phyloP scores from a whole-genome alignment of 2,329 filamentous ascomycete genomes.

The Neurospora sp. region DNA sequence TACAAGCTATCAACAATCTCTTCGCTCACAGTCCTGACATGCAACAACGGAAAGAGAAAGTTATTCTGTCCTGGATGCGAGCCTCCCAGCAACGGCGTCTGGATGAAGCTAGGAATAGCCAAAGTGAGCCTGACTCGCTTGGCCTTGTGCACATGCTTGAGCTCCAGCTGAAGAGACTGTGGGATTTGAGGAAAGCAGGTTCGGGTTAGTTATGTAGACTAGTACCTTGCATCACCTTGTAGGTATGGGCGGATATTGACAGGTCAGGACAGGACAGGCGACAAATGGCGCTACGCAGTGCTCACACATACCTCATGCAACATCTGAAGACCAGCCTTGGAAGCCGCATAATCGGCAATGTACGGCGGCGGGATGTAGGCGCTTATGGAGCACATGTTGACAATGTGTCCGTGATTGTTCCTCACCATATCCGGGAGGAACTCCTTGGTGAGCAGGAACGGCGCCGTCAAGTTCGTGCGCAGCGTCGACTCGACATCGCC shows the following conservation, averaged over 20 bases:
- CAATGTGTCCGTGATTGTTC: constrained; percentile 53
- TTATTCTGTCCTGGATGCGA: constrained; percentile 16
- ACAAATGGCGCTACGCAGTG: neutral
- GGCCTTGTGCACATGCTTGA: constrained; percentile 21
- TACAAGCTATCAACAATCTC: constrained; percentile 21
- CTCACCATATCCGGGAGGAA: constrained; percentile 51
- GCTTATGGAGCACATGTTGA: constrained; percentile 51
- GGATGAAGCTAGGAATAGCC: constrained; percentile 23
- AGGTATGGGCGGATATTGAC: neutral
- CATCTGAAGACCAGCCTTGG: constrained; percentile 33
- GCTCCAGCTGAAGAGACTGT: constrained; percentile 22
- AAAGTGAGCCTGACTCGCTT: constrained; percentile 21
- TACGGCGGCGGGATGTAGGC: constrained; percentile 41
- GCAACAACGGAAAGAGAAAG: constrained; percentile 23
- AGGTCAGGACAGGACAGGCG: neutral
- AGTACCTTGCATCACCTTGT: neutral
- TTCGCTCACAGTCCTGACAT: constrained; percentile 25
- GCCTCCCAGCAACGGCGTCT: constrained; percentile 23
- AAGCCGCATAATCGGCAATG: constrained; percentile 51
- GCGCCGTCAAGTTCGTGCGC: constrained; percentile 43
- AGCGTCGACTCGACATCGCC: constrained; percentile 22
- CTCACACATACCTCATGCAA: constrained; percentile 19
- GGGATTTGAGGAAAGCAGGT: neutral
- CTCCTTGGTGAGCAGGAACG: constrained; percentile 47
- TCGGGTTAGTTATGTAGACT: neutral